These are phyloP conservation scores for Diaporthe vexans DNA, from an alignment of 2,329 filamentous ascomycete species.

Conservation along the genomic window DNA sequence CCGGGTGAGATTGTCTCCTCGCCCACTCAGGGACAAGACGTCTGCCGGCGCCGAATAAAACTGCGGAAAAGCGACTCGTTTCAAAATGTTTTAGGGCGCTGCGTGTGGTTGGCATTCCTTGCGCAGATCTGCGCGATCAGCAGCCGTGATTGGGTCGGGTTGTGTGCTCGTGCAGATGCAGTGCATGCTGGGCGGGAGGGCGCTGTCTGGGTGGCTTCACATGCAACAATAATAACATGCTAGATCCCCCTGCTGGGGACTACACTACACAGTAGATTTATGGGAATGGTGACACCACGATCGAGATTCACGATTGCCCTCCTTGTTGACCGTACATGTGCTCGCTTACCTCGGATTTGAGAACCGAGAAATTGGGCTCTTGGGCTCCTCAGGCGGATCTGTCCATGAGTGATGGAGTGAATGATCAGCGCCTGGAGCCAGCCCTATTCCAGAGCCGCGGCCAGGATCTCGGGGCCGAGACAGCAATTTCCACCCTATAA, in stretches of 20 bases:
- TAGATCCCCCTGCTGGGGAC: background rate
- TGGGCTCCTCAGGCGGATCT: background rate
- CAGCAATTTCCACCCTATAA: background rate
- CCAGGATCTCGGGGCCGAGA: background rate
- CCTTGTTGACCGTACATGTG: background rate
- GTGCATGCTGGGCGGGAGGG: background rate
- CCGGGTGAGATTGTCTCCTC: constrained; percentile 4
- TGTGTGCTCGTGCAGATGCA: constrained; percentile 12
- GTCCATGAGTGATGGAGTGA: background rate
- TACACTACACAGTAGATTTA: background rate
- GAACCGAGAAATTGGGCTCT: background rate
- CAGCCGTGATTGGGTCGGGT: constrained; percentile 24
- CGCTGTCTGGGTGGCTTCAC: constrained; percentile 18
- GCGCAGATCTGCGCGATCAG: constrained; percentile 28
- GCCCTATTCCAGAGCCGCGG: background rate
- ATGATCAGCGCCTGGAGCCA: constrained; percentile 7
- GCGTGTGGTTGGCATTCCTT: constrained; percentile 15
- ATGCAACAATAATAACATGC: constrained; percentile 1
- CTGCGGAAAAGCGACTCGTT: constrained; percentile 12
- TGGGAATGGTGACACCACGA: background rate
- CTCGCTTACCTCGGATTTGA: background rate
- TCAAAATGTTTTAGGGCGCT: constrained; percentile 21
- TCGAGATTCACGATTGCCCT: constrained; percentile 12
- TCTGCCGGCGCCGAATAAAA: constrained; percentile 15
- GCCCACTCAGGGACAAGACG: too few relatives aligned